A percentile compares a stretch with the other conserved stretches of the same genome.
phyloP scores from a whole-genome alignment of 2,329 filamentous ascomycete species.

The Apiospora aurea region DNA sequence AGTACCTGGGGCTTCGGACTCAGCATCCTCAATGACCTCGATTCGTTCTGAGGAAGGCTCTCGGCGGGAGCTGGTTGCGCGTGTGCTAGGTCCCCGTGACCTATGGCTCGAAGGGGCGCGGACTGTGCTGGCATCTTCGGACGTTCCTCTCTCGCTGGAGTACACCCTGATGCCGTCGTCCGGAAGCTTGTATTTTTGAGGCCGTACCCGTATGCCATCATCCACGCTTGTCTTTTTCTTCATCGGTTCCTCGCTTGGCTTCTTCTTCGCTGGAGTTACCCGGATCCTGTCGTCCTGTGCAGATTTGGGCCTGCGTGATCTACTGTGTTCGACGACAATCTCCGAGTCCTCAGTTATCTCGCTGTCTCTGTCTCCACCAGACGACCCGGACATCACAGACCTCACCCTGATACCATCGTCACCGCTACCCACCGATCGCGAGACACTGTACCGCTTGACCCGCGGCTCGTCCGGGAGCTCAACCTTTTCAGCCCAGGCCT shows the following conservation, averaged over 20 bases:
- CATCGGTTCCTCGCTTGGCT: slow-evolving; percentile 33
- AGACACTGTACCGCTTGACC: slow-evolving; percentile 46
- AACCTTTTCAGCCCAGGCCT: slow-evolving; percentile 66
- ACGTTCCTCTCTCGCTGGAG: slow-evolving; percentile 33
- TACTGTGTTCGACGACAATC: slow-evolving; percentile 32
- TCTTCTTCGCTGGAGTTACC: slow-evolving; percentile 47
- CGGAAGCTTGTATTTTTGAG: slow-evolving; percentile 33
- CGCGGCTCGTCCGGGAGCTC: slow-evolving; percentile 54
- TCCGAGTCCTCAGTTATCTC: slow-evolving; percentile 33
- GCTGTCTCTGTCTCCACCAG: slow-evolving; percentile 31
- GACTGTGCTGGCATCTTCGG: slow-evolving; percentile 38
- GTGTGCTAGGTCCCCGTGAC: slow-evolving; percentile 37
- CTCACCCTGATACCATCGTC: slow-evolving; percentile 20
- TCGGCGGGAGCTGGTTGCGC: slow-evolving; percentile 32
- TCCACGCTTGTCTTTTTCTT: slow-evolving; percentile 34
- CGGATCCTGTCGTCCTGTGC: slow-evolving; percentile 51
- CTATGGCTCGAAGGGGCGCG: slow-evolving; percentile 40
- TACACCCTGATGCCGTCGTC: slow-evolving; percentile 47
- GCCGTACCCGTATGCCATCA: slow-evolving; percentile 40
- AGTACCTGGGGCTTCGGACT: slow-evolving; percentile 45
- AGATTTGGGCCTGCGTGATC: slow-evolving; percentile 32
- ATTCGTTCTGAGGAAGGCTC: slow-evolving; percentile 40
- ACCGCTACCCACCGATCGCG: slow-evolving; percentile 46
- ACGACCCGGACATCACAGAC: not conserved
- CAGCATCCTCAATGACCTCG: slow-evolving; percentile 45